Evolutionary conservation across 805 yeast species (phyloP).

Genomic region (Barnettozyma vustinii): DNA sequence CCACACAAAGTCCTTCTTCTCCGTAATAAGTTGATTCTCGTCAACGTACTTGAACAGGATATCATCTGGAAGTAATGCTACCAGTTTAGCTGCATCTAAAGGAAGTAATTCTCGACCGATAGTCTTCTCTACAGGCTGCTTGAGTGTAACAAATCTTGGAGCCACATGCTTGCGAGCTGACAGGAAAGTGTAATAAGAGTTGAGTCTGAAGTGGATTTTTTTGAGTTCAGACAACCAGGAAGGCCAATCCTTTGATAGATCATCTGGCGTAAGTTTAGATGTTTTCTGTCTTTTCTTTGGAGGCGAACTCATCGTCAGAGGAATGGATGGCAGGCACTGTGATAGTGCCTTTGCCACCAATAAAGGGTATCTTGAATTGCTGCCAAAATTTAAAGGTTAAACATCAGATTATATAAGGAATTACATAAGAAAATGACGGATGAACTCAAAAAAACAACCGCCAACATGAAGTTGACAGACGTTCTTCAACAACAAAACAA

Average conservation of each 20-base stretch:
- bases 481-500: not conserved
- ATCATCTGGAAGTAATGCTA: slow-evolving; percentile 59
- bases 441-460: too few species aligned
- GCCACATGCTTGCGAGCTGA: slow-evolving; percentile 55
- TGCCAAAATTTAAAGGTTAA: too few species aligned
- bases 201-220: slow-evolving; percentile 44
- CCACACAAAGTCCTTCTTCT: slow-evolving; percentile 32
- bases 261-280: not conserved
- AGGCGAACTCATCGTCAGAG: not conserved
- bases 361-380: too few species aligned
- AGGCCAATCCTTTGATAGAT: slow-evolving; percentile 17
- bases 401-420: too few species aligned
- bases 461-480: not conserved
- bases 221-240: slow-evolving; percentile 36
- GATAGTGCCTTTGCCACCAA: not conserved
- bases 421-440: too few species aligned
- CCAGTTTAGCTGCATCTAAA: slow-evolving; percentile 61
- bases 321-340: not conserved
- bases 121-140: slow-evolving; percentile 45
- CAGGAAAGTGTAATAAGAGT: slow-evolving; percentile 58
- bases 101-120: slow-evolving; percentile 38
- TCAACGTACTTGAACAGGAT: slow-evolving; percentile 72
- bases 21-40: slow-evolving; percentile 53
- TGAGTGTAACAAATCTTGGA: slow-evolving; percentile 50
- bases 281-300: not conserved